Evolutionary conservation across 805 yeast species (phyloP).

Genomic region (Ogataea minuta): DNA sequence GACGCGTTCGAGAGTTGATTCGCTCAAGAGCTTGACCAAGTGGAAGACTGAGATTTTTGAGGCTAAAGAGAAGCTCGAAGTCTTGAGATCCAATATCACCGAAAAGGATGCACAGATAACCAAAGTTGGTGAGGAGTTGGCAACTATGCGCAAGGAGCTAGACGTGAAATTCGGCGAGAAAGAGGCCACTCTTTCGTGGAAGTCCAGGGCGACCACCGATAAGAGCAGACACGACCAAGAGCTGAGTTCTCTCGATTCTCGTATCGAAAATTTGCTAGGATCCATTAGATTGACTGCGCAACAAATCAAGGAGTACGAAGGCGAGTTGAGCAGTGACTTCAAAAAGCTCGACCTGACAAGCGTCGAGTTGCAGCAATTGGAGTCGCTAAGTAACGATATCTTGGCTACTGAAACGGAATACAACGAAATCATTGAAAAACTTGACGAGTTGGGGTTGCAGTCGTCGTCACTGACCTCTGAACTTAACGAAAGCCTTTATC

Average conservation of each 20-base stretch:
- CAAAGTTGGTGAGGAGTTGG: constrained; percentile 43
- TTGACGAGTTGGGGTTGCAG: constrained; percentile 46
- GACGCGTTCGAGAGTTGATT: constrained; percentile 66
- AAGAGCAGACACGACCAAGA: constrained; percentile 45
- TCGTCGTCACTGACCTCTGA: constrained; percentile 52
- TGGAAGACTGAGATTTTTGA: constrained; percentile 49
- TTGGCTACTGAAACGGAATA: constrained; percentile 40
- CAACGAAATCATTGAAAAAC: constrained; percentile 37
- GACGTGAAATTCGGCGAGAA: constrained; percentile 43
- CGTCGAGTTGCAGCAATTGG: constrained; percentile 47
- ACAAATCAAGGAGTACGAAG: constrained; percentile 42
- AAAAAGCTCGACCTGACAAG: constrained; percentile 44
- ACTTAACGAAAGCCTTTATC: constrained; percentile 54
- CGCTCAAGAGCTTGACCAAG: constrained; percentile 53
- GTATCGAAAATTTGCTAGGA: constrained; percentile 35
- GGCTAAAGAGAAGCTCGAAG: constrained; percentile 39
- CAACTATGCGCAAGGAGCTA: constrained; percentile 35
- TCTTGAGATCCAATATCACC: constrained; percentile 39
- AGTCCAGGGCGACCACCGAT: constrained; percentile 42
- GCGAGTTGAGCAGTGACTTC: constrained; percentile 56
- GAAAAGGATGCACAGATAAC: constrained; percentile 53
- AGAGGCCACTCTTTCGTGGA: constrained; percentile 43
- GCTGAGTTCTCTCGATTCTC: constrained; percentile 34
- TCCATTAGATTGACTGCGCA: constrained; percentile 36
- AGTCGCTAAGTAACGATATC: constrained; percentile 36